These are phyloP conservation scores for Suhomyces kilbournensis DNA, from an alignment of 805 yeast genomes.

Conservation along the genomic window DNA sequence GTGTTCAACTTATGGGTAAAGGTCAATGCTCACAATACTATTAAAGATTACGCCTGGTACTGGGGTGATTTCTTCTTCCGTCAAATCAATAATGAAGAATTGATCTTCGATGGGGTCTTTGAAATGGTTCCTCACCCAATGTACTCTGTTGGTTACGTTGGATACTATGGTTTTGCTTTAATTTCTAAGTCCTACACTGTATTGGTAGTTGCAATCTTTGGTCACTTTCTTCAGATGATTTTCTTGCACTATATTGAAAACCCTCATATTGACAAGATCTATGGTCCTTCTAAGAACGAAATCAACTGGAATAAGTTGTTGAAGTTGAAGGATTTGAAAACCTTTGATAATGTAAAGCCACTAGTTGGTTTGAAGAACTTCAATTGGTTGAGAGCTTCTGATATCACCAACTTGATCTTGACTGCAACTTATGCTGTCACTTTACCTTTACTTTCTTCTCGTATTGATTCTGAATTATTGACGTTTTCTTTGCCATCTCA, in stretches of 20 bases:
- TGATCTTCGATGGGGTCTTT: constrained; percentile 84
- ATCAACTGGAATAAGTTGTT: constrained; percentile 34
- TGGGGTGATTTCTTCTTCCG: constrained; percentile 93
- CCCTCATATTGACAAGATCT: constrained; percentile 83
- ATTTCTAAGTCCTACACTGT: constrained; percentile 73
- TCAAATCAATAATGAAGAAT: constrained; percentile 56
- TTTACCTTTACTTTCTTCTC: constrained; percentile 30
- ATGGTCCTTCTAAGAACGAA: constrained; percentile 48
- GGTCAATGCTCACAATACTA: constrained; percentile 82
- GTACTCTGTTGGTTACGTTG: constrained; percentile 87
- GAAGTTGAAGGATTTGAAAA: constrained; percentile 48
- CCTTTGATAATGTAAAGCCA: constrained; percentile 44
- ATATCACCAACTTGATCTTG: constrained; percentile 47
- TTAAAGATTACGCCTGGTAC: constrained; percentile 90
- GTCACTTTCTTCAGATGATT: constrained; percentile 74
- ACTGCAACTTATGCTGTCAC: constrained; percentile 41
- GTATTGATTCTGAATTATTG: neutral
- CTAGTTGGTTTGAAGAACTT: constrained; percentile 63
- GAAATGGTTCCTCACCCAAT: constrained; percentile 90
- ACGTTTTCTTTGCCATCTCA: constrained; percentile 24
- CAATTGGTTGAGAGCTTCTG: constrained; percentile 61
- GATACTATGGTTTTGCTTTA: constrained; percentile 80
- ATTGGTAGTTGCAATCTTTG: constrained; percentile 64
- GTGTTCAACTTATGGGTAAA: constrained; percentile 82
- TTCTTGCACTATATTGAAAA: constrained; percentile 74